Percentiles rank a stretch among this genome's conserved stretches.
Conservation (phyloP, 495 filamentous ascomycete genomes). For the Penicillium subrubescens region DNA sequence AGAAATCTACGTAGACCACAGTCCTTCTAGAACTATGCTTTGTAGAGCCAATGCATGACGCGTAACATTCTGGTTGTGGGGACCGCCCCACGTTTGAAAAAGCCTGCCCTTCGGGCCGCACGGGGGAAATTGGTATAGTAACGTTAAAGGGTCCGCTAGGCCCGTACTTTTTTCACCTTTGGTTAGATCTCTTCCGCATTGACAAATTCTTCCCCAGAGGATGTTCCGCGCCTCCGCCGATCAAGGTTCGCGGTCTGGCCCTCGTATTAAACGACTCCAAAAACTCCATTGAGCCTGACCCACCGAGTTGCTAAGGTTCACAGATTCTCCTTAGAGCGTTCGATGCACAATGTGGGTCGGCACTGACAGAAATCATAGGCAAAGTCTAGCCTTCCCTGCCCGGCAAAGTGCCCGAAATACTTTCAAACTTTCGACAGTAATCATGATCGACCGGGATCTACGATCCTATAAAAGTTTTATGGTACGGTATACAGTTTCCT, state of each 20-base stretch:
- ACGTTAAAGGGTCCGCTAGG: slow-evolving; percentile 3
- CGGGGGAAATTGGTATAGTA: not conserved
- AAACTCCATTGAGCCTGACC: too few relatives aligned
- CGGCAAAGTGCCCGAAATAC: too few relatives aligned
- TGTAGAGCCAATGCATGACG: slow-evolving; percentile 2
- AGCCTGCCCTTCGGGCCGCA: slow-evolving; percentile 4
- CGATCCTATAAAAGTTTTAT: not conserved
- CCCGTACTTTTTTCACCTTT: not conserved
- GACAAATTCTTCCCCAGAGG: not conserved
- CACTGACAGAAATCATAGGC: too few relatives aligned
- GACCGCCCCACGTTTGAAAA: slow-evolving; percentile 2
- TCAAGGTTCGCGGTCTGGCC: slow-evolving; percentile 2
- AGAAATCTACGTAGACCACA: slow-evolving; percentile 2
- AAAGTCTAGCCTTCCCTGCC: slow-evolving; percentile 1
- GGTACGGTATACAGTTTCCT: slow-evolving; percentile 1
- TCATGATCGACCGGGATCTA: slow-evolving; percentile 5
- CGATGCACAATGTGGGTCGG: too few relatives aligned
- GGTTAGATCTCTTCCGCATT: slow-evolving; percentile 1
- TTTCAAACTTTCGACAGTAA: slow-evolving; percentile 1
- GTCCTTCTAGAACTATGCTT: slow-evolving; percentile 4
- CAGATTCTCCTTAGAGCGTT: too few relatives aligned
- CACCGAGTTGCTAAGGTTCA: too few relatives aligned
- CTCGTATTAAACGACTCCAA: too few relatives aligned
- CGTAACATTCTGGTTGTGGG: slow-evolving; percentile 4
- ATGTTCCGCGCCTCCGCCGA: not conserved